Evolutionary conservation across 805 yeast species (phyloP).

Genomic region (Zygosaccharomyces lentus): DNA sequence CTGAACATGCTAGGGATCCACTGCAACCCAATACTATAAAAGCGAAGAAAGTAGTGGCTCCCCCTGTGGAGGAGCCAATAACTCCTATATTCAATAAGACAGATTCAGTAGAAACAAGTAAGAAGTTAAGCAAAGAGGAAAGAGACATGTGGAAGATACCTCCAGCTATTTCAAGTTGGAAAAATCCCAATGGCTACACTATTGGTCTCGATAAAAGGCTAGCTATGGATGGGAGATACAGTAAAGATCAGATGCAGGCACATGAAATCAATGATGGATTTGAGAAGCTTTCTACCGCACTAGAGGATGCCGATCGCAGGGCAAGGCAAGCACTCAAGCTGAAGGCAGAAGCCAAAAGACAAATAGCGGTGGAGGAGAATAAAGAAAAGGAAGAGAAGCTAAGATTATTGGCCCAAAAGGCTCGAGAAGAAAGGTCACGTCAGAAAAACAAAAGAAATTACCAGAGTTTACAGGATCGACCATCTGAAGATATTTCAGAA

Average conservation of each 20-base stretch:
- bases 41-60: slow-evolving; percentile 63
- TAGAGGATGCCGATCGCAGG: slow-evolving; percentile 60
- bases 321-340: slow-evolving; percentile 54
- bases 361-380: slow-evolving; percentile 47
- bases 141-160: slow-evolving; percentile 84
- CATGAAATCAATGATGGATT: slow-evolving; percentile 52
- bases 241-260: slow-evolving; percentile 33
- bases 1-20: slow-evolving; percentile 60
- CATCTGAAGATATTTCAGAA: slow-evolving; percentile 6
- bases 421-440: slow-evolving; percentile 37
- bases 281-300: slow-evolving; percentile 61
- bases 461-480: slow-evolving; percentile 5
- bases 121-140: slow-evolving; percentile 60
- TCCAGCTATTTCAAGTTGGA: slow-evolving; percentile 91
- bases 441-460: slow-evolving; percentile 8
- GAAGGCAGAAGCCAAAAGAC: slow-evolving; percentile 46
- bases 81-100: slow-evolving; percentile 69
- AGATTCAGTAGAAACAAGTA: slow-evolving; percentile 41
- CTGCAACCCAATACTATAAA: slow-evolving; percentile 77
- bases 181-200: slow-evolving; percentile 85
- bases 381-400: slow-evolving; percentile 49
- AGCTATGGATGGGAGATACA: slow-evolving; percentile 43
- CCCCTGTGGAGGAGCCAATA: slow-evolving; percentile 46
- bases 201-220: slow-evolving; percentile 75
- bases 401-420: slow-evolving; percentile 46